phyloP scores from a whole-genome alignment of 2,329 filamentous ascomycete species.

The Phialemoniopsis sp. region DNA sequence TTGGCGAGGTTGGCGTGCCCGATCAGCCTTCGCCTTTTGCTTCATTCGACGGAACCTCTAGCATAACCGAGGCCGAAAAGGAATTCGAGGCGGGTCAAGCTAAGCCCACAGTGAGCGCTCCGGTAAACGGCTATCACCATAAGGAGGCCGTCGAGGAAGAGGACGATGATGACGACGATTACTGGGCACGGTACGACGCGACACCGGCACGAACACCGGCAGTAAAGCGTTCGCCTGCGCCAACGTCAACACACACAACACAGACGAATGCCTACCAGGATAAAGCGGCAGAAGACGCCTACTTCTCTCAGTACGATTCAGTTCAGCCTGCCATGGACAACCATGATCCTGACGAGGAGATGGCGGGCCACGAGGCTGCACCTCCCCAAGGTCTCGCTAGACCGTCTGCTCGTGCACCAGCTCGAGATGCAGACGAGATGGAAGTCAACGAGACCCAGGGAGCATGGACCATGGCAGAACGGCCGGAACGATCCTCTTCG shows the following conservation, averaged over 20 bases:
- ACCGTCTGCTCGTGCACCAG: conserved; percentile 14
- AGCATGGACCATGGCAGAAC: conserved; percentile 39
- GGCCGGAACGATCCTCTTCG: conserved; percentile 32
- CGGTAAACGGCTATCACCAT: conserved; percentile 4
- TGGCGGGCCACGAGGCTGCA: conserved; percentile 21
- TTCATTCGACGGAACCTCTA: conserved; percentile 44
- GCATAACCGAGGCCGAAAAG: conserved; percentile 57
- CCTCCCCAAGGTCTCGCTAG: conserved; percentile 28
- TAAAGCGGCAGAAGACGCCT: conserved; percentile 57
- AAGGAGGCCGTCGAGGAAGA: conserved; percentile 31
- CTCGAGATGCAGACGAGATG: conserved; percentile 16
- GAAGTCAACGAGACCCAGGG: conserved; percentile 31
- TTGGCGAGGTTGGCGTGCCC: conserved; percentile 63
- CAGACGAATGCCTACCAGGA: conserved; percentile 1
- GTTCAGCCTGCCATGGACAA: conserved; percentile 79
- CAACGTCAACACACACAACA: conserved; percentile 21
- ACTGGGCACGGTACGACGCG: conserved; percentile 75
- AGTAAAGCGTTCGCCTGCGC: conserved; percentile 58
- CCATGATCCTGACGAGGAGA: conserved; percentile 73
- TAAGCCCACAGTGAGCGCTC: conserved; percentile 3
- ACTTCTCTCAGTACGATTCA: conserved; percentile 72
- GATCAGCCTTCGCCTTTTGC: conserved; percentile 55
- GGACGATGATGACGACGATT: conserved; percentile 70
- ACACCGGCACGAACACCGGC: conserved; percentile 64
- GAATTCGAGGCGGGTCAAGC: conserved; percentile 27